Percentiles rank a stretch among this genome's conserved stretches.
phyloP scores from a whole-genome alignment of 192 early-diverging fungal species.

The Podila epigama region DNA sequence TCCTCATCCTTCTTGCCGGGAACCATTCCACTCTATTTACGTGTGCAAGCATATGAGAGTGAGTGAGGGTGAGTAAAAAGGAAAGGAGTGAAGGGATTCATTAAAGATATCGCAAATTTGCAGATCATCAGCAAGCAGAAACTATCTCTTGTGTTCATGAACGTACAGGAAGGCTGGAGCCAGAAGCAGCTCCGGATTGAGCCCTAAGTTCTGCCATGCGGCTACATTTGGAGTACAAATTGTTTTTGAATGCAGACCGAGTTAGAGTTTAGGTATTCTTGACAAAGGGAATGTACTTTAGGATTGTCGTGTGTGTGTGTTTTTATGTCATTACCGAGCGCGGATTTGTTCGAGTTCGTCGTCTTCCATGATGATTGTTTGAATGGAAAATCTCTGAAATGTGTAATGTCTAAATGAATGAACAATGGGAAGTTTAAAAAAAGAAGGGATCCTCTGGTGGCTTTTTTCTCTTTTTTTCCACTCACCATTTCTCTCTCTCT shows the following conservation, averaged over 20 bases:
- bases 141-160: background rate
- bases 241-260: no score
- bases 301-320: background rate
- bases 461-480: no score
- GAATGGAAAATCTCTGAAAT: no score
- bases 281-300: background rate
- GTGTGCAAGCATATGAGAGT: no score
- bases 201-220: slow-evolving; percentile 51
- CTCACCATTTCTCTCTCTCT: no score
- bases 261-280: slow-evolving; percentile 53
- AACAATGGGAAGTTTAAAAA: no score
- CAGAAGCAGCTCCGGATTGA: slow-evolving; percentile 32
- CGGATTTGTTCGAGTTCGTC: slow-evolving; percentile 82
- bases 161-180: slow-evolving; percentile 38
- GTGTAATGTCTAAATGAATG: no score
- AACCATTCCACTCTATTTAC: slow-evolving; percentile 48
- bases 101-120: background rate
- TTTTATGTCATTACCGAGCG: slow-evolving; percentile 58
- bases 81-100: background rate
- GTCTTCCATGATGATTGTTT: slow-evolving; percentile 68
- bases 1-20: slow-evolving; percentile 59
- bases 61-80: slow-evolving; percentile 11
- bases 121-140: background rate
- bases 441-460: no score
- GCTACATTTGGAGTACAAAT: no score